phyloP scores from a whole-genome alignment of 176 grass and related monocot species.

The Themeda triandra region DNA sequence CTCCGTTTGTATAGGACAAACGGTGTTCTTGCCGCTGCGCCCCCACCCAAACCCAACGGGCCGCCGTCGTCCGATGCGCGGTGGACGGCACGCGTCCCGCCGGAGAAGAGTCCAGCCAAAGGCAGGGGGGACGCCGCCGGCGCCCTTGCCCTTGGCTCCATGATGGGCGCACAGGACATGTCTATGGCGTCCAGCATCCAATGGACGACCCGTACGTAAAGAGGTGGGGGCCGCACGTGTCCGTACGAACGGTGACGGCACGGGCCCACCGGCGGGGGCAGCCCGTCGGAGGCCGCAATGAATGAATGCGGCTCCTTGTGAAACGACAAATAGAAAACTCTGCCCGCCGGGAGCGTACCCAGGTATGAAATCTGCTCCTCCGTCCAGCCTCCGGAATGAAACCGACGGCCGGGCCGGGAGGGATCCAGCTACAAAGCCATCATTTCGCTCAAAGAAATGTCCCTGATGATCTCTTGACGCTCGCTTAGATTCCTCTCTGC shows the following conservation, averaged over 20 bases:
- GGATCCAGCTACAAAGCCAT: neutral
- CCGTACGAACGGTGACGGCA: conserved; percentile 45
- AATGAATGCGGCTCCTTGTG: conserved; percentile 19
- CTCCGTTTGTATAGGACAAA: conserved; percentile 19
- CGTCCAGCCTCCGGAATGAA: neutral
- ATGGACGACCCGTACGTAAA: conserved; percentile 25
- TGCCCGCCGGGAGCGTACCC: too few relatives aligned
- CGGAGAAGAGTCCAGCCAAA: conserved; percentile 4
- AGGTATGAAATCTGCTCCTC: neutral
- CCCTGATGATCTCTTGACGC: too few relatives aligned
- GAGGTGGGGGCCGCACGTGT: neutral
- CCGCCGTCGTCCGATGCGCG: neutral
- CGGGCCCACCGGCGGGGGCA: neutral
- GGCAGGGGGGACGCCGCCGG: neutral
- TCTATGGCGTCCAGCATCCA: conserved; percentile 29
- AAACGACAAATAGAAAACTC: conserved; percentile 34
- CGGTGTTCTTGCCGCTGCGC: neutral
- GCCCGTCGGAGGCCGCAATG: neutral
- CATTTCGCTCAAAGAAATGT: neutral
- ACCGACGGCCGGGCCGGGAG: neutral
- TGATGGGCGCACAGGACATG: conserved; percentile 25
- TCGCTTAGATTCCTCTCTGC: neutral
- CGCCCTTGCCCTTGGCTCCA: neutral
- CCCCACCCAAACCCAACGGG: too few relatives aligned
- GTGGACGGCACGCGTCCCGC: neutral